Percentiles rank a stretch among this genome's conserved stretches.
These are phyloP conservation scores for Coemansia sp. DNA, from an alignment of 192 early-diverging fungal genomes.

Conservation along the genomic window DNA sequence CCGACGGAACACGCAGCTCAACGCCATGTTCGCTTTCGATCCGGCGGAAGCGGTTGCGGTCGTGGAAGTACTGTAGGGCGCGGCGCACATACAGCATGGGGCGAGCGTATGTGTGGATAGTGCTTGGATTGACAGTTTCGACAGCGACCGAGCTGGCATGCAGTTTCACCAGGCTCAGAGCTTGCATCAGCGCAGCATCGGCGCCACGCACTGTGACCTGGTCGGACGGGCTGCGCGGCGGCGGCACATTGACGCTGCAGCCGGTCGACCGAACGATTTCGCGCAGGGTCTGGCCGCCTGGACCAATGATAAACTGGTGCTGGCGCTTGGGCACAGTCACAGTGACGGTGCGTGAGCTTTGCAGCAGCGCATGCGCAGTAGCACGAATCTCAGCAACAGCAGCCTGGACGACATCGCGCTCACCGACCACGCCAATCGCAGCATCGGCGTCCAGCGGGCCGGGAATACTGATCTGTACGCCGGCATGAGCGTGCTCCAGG, in stretches of 20 bases:
- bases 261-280: constrained; percentile 87
- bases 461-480: constrained; percentile 79
- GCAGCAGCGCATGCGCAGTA: constrained; percentile 63
- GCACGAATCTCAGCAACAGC: constrained; percentile 65
- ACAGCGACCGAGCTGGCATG: constrained; percentile 77
- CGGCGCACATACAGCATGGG: constrained; percentile 62
- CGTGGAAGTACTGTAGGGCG: constrained; percentile 74
- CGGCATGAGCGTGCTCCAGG: constrained; percentile 60
- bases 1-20: constrained; percentile 59
- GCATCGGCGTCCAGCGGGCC: constrained; percentile 42
- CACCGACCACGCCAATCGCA: constrained; percentile 76
- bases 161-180: constrained; percentile 77
- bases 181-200: constrained; percentile 63
- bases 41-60: constrained; percentile 67
- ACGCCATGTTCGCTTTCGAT: constrained; percentile 74
- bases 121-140: constrained; percentile 67
- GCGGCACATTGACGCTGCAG: constrained; percentile 83
- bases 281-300: constrained; percentile 71
- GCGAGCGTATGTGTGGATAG: constrained; percentile 54
- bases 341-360: constrained; percentile 62
- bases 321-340: constrained; percentile 86
- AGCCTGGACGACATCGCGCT: constrained; percentile 65
- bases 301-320: constrained; percentile 88
- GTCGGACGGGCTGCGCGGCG: constrained; percentile 67
- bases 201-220: constrained; percentile 81